Evolutionary conservation across 106 monocot genomes (phyloP).

Genomic region (Ottelia alismoides): DNA sequence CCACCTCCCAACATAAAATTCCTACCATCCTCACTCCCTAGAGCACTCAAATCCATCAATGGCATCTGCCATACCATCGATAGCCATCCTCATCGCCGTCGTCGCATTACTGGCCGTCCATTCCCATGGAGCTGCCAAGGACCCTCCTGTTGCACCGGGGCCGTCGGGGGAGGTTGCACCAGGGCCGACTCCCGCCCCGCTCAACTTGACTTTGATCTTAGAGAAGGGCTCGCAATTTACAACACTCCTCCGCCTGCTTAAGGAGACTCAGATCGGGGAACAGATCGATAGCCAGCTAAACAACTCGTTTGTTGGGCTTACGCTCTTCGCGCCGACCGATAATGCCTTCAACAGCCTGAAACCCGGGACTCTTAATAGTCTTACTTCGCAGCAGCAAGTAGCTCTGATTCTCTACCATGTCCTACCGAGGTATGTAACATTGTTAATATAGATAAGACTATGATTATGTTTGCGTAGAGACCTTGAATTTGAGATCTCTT

Average conservation of each 20-base stretch:
- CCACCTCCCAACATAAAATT: no score
- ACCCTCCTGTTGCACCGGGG: not conserved
- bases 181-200: conserved; percentile 4
- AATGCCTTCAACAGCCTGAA: conserved; percentile 60
- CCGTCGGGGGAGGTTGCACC: conserved; percentile 10
- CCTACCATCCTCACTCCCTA: no score
- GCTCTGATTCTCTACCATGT: conserved; percentile 58
- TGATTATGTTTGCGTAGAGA: no score
- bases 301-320: conserved; percentile 53
- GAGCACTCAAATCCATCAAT: no score
- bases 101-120: no score
- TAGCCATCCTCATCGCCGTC: no score
- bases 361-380: conserved; percentile 59
- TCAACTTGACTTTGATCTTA: conserved; percentile 40
- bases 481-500: no score
- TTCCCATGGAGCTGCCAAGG: not conserved
- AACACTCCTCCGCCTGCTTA: conserved; percentile 40
- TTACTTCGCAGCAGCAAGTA: conserved; percentile 41
- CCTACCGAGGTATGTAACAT: conserved; percentile 22
- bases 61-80: no score
- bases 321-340: conserved; percentile 79
- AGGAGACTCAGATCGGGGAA: conserved; percentile 29
- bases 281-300: conserved; percentile 63
- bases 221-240: conserved; percentile 42
- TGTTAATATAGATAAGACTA: no score